phyloP scores from a whole-genome alignment of 441 rosid genomes.

The Rhodomyrtus psidioides region DNA sequence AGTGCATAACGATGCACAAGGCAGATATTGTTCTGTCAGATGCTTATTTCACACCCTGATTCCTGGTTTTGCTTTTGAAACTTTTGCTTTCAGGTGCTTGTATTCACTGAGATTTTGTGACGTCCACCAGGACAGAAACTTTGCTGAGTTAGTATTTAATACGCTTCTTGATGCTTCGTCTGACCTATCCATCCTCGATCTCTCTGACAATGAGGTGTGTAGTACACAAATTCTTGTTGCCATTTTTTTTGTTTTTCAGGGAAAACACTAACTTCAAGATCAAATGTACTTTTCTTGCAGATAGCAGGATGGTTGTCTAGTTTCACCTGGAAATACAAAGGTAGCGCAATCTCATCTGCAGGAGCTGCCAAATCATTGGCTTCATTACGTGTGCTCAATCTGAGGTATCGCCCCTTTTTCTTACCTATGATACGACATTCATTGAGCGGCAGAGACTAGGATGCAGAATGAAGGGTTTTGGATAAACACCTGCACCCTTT shows the following conservation, averaged over 20 bases:
- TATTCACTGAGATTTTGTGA: slow-evolving; percentile 48
- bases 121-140: slow-evolving; percentile 34
- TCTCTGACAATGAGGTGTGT: slow-evolving; percentile 79
- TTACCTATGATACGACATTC: background rate
- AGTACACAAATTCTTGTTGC: slow-evolving; percentile 5
- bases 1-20: background rate
- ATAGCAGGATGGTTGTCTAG: slow-evolving; percentile 79
- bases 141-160: slow-evolving; percentile 38
- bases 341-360: slow-evolving; percentile 13
- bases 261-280: background rate
- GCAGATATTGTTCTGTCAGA: background rate
- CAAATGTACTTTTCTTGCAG: slow-evolving; percentile 19
- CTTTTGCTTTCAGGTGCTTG: slow-evolving; percentile 50
- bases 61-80: background rate
- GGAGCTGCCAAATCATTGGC: slow-evolving; percentile 40
- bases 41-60: background rate
- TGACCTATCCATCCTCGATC: slow-evolving; percentile 48
- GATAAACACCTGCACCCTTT: background rate
- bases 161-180: slow-evolving; percentile 56
- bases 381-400: slow-evolving; percentile 50
- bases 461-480: background rate
- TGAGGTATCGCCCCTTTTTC: slow-evolving; percentile 35
- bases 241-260: background rate
- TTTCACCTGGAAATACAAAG: slow-evolving; percentile 36
- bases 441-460: background rate